These are phyloP conservation scores for Dryas alaskensis DNA, from an alignment of 306 rosid species.

Conservation along the genomic window DNA sequence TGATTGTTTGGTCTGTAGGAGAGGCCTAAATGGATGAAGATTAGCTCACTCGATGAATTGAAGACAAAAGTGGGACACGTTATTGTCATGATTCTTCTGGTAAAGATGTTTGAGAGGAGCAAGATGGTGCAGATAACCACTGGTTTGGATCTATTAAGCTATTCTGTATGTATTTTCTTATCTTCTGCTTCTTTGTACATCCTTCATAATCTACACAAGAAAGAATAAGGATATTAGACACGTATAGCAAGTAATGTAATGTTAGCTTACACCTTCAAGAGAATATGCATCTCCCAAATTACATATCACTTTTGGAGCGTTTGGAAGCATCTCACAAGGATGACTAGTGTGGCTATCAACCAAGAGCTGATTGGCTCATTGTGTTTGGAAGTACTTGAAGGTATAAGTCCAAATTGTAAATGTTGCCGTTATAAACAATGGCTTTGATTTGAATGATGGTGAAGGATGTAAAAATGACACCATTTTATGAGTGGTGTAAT, in stretches of 20 bases:
- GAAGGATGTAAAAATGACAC: too few relatives aligned
- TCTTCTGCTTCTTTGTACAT: constrained; percentile 94
- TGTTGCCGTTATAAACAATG: too few relatives aligned
- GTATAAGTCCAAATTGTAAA: too few relatives aligned
- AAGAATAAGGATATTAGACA: constrained; percentile 31
- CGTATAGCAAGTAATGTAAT: constrained; percentile 3
- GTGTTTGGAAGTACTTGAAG: background rate
- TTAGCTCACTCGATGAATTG: constrained; percentile 84
- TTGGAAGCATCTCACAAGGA: background rate
- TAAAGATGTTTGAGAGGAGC: constrained; percentile 98
- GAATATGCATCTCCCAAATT: background rate
- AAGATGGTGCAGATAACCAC: constrained; percentile 84
- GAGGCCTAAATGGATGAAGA: constrained; percentile 92
- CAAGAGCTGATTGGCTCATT: background rate
- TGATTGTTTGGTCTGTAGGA: constrained; percentile 48
- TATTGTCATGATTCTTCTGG: constrained; percentile 93
- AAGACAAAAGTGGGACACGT: constrained; percentile 97
- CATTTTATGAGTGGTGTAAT: too few relatives aligned
- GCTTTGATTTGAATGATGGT: too few relatives aligned
- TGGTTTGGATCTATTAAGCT: constrained; percentile 76
- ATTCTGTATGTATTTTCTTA: constrained; percentile 81
- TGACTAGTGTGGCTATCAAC: background rate
- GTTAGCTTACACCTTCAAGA: background rate
- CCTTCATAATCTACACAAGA: constrained; percentile 83
- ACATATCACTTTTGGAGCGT: background rate